Evolutionary conservation across 352 stramenopile genomes (phyloP).

Genomic region (Phytopythium aichiense): DNA sequence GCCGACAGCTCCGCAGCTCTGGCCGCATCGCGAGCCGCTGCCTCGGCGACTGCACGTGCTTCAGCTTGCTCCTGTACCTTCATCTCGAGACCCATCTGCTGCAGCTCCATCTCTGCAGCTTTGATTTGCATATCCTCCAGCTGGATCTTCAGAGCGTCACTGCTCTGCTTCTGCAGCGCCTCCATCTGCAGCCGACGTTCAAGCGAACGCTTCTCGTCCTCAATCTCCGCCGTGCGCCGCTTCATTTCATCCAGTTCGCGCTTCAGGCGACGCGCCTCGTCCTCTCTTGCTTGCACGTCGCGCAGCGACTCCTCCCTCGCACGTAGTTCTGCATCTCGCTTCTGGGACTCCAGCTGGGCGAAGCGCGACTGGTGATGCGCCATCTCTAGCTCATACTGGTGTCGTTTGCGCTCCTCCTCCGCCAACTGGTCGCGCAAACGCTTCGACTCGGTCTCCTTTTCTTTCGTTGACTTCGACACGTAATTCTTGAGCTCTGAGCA

Average conservation of each 20-base stretch:
- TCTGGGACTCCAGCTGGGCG: constrained; percentile 35
- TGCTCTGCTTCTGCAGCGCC: constrained; percentile 31
- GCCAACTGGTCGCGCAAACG: constrained; percentile 56
- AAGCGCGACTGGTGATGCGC: constrained; percentile 47
- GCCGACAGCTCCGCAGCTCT: constrained; percentile 63
- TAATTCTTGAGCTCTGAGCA: constrained; percentile 44
- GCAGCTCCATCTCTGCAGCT: constrained; percentile 44
- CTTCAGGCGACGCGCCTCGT: constrained; percentile 38
- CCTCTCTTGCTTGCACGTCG: constrained; percentile 34
- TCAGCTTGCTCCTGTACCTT: constrained; percentile 42
- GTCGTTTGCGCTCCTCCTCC: constrained; percentile 50
- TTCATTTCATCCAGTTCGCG: constrained; percentile 59
- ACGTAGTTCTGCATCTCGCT: constrained; percentile 35
- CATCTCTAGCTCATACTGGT: constrained; percentile 49
- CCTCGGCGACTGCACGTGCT: constrained; percentile 59
- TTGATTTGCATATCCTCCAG: constrained; percentile 43
- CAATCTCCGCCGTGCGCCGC: constrained; percentile 23
- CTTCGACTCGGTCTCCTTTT: constrained; percentile 68
- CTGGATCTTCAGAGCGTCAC: constrained; percentile 30
- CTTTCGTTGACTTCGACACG: constrained; percentile 56
- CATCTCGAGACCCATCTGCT: constrained; percentile 44
- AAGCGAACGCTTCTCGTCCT: constrained; percentile 37
- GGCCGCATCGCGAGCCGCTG: constrained; percentile 54
- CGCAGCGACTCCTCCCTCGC: constrained; percentile 27
- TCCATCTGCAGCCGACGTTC: constrained; percentile 31